phyloP scores from a whole-genome alignment of 352 stramenopile species.

The Pythium rishiriense region DNA sequence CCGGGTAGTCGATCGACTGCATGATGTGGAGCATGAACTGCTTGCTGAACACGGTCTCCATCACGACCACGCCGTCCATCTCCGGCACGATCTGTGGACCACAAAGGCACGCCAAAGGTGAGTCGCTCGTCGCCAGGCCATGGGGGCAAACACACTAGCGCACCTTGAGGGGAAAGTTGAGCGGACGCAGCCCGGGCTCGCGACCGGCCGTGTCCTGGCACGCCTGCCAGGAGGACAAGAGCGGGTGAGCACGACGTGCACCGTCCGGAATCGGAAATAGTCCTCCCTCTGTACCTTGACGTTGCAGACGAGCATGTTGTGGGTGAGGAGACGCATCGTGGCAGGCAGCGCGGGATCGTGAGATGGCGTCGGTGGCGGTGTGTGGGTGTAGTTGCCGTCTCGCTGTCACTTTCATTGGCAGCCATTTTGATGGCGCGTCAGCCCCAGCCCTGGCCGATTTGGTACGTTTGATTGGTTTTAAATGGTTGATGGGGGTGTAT shows the following conservation, averaged over 20 bases:
- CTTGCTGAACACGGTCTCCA: constrained; percentile 82
- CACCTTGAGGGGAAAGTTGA: constrained; percentile 84
- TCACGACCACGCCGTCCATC: constrained; percentile 80
- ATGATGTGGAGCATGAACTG: constrained; percentile 86
- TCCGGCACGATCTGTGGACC: constrained; percentile 60
- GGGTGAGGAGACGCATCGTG: constrained; percentile 79
- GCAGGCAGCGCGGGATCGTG: not conserved
- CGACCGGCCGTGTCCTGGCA: constrained; percentile 74
- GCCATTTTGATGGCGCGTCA: constrained; percentile 21
- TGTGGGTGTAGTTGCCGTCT: not conserved
- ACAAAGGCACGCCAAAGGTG: not conserved
- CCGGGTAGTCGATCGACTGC: constrained; percentile 83
- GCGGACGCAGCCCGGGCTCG: constrained; percentile 51
- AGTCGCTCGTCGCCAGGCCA: not conserved
- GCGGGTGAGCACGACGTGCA: constrained; percentile 11
- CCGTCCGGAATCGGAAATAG: not conserved
- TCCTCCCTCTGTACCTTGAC: constrained; percentile 56
- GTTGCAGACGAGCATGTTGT: constrained; percentile 89
- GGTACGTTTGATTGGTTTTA: constrained; percentile 20
- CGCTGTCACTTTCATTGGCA: constrained; percentile 21
- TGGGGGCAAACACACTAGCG: not conserved
- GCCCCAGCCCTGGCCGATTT: constrained; percentile 9
- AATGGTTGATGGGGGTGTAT: not conserved
- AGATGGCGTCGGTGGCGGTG: not conserved
- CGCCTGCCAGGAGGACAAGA: constrained; percentile 33